Evolutionary conservation across 2,329 filamentous ascomycete species (phyloP).

Genomic region (Trichophyton simii): DNA sequence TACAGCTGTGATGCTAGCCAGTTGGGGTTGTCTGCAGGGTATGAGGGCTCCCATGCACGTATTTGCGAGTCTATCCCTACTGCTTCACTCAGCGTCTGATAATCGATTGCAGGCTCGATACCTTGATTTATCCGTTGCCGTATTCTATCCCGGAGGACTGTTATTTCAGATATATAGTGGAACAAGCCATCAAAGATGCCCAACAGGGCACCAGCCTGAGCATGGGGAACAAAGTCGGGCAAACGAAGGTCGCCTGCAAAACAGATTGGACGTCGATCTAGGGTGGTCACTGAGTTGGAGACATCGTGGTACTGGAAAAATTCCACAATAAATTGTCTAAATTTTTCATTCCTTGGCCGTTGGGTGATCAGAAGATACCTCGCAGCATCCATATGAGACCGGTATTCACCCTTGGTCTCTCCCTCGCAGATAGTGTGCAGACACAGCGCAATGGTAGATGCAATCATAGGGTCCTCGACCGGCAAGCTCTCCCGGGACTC

Average conservation of each 20-base stretch:
- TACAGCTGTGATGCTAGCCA: constrained; percentile 48
- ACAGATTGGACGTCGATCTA: constrained; percentile 41
- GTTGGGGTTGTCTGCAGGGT: constrained; percentile 40
- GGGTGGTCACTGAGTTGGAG: constrained; percentile 44
- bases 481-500: constrained; percentile 20
- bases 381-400: constrained; percentile 67
- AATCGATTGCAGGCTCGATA: constrained; percentile 58
- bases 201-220: constrained; percentile 50
- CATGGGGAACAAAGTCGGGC: constrained; percentile 43
- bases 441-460: constrained; percentile 47
- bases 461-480: constrained; percentile 48
- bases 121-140: constrained; percentile 51
- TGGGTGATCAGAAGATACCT: constrained; percentile 53
- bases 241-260: constrained; percentile 42
- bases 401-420: constrained; percentile 55
- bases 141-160: constrained; percentile 61
- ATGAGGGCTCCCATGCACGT: constrained; percentile 57
- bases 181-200: constrained; percentile 77
- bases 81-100: constrained; percentile 57
- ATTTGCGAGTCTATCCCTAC: constrained; percentile 65
- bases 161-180: constrained; percentile 64
- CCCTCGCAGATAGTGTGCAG: constrained; percentile 51
- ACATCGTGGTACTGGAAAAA: constrained; percentile 77
- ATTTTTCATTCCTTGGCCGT: constrained; percentile 51
- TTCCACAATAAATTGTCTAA: constrained; percentile 58